Evolutionary conservation across 1,284 basidiomycete species (phyloP).

Genomic region (Cryptococcus floricola): DNA sequence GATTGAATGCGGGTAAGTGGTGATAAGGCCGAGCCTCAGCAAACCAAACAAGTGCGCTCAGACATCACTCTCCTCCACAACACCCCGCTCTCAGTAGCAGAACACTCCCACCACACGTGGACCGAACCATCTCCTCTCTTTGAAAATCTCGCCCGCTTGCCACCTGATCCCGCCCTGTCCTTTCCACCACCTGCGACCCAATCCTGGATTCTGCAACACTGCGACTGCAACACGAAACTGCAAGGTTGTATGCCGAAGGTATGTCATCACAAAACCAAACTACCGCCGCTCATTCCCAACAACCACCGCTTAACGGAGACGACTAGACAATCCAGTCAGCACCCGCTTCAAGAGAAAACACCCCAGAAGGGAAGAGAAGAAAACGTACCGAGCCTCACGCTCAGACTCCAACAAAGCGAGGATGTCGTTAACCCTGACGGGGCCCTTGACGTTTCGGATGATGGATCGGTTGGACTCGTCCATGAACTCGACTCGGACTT

Average conservation of each 20-base stretch:
- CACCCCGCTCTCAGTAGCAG: too few relatives aligned
- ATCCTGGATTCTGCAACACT: background rate
- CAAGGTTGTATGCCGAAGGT: background rate
- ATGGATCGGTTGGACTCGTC: slow-evolving; percentile 94
- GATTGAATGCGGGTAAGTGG: too few relatives aligned
- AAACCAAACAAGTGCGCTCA: too few relatives aligned
- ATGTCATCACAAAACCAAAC: background rate
- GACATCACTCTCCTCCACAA: too few relatives aligned
- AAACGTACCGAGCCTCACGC: slow-evolving; percentile 94
- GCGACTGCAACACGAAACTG: too few relatives aligned
- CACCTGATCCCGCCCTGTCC: too few relatives aligned
- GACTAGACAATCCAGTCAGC: background rate
- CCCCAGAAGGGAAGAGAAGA: background rate
- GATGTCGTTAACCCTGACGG: slow-evolving; percentile 94
- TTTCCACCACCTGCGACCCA: background rate
- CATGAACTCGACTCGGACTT: slow-evolving; percentile 99
- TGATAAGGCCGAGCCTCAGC: too few relatives aligned
- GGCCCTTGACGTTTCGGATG: slow-evolving; percentile 99
- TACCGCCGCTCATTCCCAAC: background rate
- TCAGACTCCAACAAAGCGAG: slow-evolving; percentile 96
- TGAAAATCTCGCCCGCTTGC: too few relatives aligned
- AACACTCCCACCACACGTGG: too few relatives aligned
- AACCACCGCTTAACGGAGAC: background rate
- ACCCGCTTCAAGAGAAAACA: background rate
- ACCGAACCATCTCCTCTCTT: too few relatives aligned